Base-by-base conservation (phyloP, 257 asterid species). In the Nicotiana noctiflora region DNA sequence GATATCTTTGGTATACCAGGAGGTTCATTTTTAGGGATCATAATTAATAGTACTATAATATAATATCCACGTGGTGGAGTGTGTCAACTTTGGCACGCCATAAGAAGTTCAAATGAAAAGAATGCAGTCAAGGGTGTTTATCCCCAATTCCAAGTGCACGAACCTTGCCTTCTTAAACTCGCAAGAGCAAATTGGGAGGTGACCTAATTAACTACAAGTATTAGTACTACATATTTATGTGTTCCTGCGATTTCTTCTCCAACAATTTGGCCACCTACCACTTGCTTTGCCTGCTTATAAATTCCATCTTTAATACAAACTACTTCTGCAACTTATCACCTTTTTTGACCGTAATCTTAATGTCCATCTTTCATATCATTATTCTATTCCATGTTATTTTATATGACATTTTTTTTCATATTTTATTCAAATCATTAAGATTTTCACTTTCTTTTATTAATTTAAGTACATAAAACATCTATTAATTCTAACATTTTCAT, bases 131-230 rank as follows among this genome's bases (percentile, higher is more conserved):
- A 46, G 23, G 14, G 60, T 72, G 5, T 72, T 68, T 72, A 29
- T 14, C 9, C 19, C n/a, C n/a, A 46, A 72, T 59, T 57, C 37
- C 21, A 74, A 52, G 68, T 65, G 52, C 64, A 75, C 7, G n/a
- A 61, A 61, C 60, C 49, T 25, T 51, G 60, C 14, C 6, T 25
- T 44, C 25, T 10, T 66, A 55, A 77, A 23, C 34, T 25, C 4
- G 52, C 79, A 74, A 53, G 57, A n/a, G 13, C 4, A 25, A 84
- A 56, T 63, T 84, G 84, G 86, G 76, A 56, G 84, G 84, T 84
- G 82, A 84, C 86, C 84, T 81, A 32, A 32, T 32, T 32, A 84
- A 84, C 82, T 25, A 74, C 40, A 62, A 51, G n/a, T 52, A 5
- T n/a, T 56, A 40, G 3, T 40, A 18, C 23, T 17, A 17, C 55